A percentile compares a stretch with the other conserved stretches of the same genome.
phyloP scores from a whole-genome alignment of 176 grass and related monocot species.

The Juncus effusus region DNA sequence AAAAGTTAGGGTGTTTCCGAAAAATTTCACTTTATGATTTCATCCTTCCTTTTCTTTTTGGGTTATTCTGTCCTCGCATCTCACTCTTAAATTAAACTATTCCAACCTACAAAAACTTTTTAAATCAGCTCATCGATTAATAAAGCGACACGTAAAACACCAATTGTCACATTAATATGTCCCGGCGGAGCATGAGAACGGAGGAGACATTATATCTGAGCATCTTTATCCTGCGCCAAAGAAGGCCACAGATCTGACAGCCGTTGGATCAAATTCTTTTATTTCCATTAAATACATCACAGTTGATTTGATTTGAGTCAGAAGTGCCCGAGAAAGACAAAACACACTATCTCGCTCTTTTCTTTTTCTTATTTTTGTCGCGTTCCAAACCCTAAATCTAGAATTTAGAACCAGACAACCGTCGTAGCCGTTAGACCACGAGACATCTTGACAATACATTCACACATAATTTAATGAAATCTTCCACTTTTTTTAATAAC shows the following conservation, averaged over 20 bases:
- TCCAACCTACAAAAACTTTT: neutral
- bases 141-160: constrained; percentile 22
- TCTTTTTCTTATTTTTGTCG: too few relatives aligned
- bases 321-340: neutral
- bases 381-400: too few relatives aligned
- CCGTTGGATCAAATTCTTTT: constrained; percentile 46
- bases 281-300: constrained; percentile 37
- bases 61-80: too few relatives aligned
- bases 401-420: too few relatives aligned
- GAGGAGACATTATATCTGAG: constrained; percentile 40
- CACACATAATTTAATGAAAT: too few relatives aligned
- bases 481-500: too few relatives aligned
- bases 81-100: constrained; percentile 1
- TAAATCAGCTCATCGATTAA: neutral
- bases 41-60: too few relatives aligned
- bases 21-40: too few relatives aligned
- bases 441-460: too few relatives aligned
- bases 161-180: constrained; percentile 19
- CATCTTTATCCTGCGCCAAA: constrained; percentile 41
- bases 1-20: too few relatives aligned
- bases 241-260: constrained; percentile 36
- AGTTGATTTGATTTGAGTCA: constrained; percentile 25
- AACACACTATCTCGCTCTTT: neutral
- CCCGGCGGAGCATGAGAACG: constrained; percentile 29
- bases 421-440: too few relatives aligned